These are phyloP conservation scores for Phialophora macrospora DNA, from an alignment of 2,329 filamentous ascomycete genomes.

Conservation along the genomic window DNA sequence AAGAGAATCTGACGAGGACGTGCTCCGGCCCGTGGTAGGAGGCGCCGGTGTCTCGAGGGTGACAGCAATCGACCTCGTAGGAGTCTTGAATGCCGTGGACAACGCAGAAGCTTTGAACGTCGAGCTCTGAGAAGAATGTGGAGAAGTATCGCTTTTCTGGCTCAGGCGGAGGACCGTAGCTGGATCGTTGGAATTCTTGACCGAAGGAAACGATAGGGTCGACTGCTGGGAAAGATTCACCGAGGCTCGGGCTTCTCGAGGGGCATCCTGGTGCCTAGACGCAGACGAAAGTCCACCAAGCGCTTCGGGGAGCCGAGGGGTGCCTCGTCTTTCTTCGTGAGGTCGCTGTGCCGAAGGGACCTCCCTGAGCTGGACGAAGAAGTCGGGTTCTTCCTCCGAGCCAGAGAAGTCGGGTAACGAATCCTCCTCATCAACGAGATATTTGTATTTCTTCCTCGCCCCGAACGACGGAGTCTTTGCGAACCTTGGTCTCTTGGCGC, in stretches of 20 bases:
- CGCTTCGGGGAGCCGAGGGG: slow-evolving; percentile 1
- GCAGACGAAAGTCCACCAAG: slow-evolving; percentile 2
- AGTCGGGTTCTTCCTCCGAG: slow-evolving; percentile 31
- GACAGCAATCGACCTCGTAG: slow-evolving; percentile 7
- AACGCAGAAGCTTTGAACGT: slow-evolving; percentile 23
- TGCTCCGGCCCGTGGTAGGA: slow-evolving; percentile 17
- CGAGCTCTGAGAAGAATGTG: slow-evolving; percentile 44
- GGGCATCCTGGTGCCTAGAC: neutral
- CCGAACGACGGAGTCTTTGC: slow-evolving; percentile 18
- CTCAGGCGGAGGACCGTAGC: slow-evolving; percentile 68
- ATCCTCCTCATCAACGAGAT: slow-evolving; percentile 34
- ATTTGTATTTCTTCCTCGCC: slow-evolving; percentile 33
- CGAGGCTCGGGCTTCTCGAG: slow-evolving; percentile 9
- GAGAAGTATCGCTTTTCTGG: slow-evolving; percentile 65
- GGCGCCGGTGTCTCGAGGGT: slow-evolving; percentile 20
- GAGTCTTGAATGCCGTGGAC: slow-evolving; percentile 15
- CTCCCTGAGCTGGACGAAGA: slow-evolving; percentile 12
- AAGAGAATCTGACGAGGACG: neutral
- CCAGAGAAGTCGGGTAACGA: slow-evolving; percentile 31
- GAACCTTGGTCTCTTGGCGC: slow-evolving; percentile 34
- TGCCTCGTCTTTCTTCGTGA: slow-evolving; percentile 9
- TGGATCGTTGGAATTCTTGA: slow-evolving; percentile 74
- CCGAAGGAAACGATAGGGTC: slow-evolving; percentile 70
- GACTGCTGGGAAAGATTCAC: slow-evolving; percentile 43
- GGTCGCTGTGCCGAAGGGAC: slow-evolving; percentile 9